Percentiles rank a stretch among this genome's conserved stretches.
Evolutionary conservation across 345 rosid species (phyloP).

Genomic region (Euphorbia pulcherrima): DNA sequence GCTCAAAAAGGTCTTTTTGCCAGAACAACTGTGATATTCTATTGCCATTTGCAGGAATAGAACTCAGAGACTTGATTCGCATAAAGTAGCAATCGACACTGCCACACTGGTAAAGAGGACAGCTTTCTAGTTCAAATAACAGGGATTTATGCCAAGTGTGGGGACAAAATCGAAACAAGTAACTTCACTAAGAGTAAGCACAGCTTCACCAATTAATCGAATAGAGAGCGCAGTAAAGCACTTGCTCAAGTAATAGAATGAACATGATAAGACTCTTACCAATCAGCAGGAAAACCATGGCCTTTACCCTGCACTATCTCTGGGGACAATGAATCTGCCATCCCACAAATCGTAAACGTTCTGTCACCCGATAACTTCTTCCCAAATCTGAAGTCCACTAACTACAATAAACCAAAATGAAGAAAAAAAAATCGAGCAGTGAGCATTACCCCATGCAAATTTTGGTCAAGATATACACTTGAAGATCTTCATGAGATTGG

Average conservation of each 20-base stretch:
- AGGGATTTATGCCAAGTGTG: background rate
- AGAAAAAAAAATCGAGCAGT: background rate
- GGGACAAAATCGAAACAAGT: background rate
- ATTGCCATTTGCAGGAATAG: no score
- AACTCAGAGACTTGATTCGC: no score
- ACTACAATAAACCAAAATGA: constrained; percentile 33
- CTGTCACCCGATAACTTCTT: constrained; percentile 62
- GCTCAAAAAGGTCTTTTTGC: no score
- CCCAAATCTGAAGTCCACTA: constrained; percentile 84
- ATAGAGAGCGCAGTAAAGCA: background rate
- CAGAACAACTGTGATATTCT: no score
- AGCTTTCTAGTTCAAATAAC: no score
- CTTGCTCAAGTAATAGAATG: background rate
- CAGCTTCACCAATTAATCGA: background rate
- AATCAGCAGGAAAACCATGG: constrained; percentile 80
- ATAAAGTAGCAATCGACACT: no score
- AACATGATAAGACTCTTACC: constrained; percentile 41
- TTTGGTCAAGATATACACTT: background rate
- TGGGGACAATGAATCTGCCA: constrained; percentile 78
- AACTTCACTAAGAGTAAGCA: background rate
- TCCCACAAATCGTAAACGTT: constrained; percentile 85
- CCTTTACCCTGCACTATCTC: constrained; percentile 89
- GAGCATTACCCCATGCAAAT: constrained; percentile 4
- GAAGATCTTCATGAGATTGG: background rate
- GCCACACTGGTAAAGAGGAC: no score